Conservation (phyloP, 305 asterid species). For the Fraxinus baroniana region DNA sequence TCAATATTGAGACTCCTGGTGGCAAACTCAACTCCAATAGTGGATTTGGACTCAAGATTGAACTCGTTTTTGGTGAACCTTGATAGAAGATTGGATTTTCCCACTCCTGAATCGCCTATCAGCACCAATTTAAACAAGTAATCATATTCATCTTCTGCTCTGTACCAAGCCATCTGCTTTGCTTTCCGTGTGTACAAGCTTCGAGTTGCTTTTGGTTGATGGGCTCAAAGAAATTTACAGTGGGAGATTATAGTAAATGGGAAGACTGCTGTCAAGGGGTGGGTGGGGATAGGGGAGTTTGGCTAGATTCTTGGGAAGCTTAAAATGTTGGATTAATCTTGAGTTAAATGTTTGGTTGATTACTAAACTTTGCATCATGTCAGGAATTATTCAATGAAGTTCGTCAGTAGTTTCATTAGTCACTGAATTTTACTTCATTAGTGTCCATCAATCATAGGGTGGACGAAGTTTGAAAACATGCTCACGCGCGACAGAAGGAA, state of each 20-base stretch:
- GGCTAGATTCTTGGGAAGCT: slow-evolving; percentile 26
- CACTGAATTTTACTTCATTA: too few relatives aligned
- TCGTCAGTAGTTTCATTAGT: too few relatives aligned
- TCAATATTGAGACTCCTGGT: slow-evolving; percentile 53
- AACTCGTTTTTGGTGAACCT: slow-evolving; percentile 76
- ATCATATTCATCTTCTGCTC: slow-evolving; percentile 61
- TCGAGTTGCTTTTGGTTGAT: neutral
- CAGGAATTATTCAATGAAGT: too few relatives aligned
- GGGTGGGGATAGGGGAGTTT: neutral
- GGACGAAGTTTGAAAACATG: too few relatives aligned
- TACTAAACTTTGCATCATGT: too few relatives aligned
- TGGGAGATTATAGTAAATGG: slow-evolving; percentile 15
- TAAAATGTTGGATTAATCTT: neutral
- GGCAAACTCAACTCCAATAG: slow-evolving; percentile 72
- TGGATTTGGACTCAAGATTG: slow-evolving; percentile 64
- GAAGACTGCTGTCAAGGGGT: slow-evolving; percentile 31
- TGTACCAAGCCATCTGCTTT: slow-evolving; percentile 46
- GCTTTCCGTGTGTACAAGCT: neutral
- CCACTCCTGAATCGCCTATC: slow-evolving; percentile 77
- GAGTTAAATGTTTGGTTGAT: too few relatives aligned
- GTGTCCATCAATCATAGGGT: too few relatives aligned
- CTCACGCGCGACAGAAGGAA: too few relatives aligned
- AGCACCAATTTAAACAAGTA: slow-evolving; percentile 61
- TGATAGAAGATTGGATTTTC: slow-evolving; percentile 71
- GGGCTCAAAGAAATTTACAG: slow-evolving; percentile 12